Percentiles rank a stretch among this genome's conserved stretches.
Conservation (phyloP, 805 yeast species). For the Clavispora fructus region DNA sequence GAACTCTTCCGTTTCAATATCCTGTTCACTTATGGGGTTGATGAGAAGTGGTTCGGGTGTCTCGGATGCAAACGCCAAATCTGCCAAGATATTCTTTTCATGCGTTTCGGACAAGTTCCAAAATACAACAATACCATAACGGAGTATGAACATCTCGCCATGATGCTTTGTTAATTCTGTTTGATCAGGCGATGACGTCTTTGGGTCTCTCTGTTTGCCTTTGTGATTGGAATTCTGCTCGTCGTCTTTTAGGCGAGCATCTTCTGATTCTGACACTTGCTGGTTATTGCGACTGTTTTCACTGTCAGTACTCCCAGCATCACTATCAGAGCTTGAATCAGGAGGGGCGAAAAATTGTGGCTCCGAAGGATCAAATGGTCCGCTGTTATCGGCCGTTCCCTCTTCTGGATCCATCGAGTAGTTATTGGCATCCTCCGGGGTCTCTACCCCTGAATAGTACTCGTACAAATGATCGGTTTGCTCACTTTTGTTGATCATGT, state of each 20-base stretch:
- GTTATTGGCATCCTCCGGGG: slow-evolving; percentile 51
- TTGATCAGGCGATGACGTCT: slow-evolving; percentile 6
- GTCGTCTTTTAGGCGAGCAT: not conserved
- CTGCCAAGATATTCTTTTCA: slow-evolving; percentile 91
- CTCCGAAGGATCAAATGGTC: slow-evolving; percentile 83
- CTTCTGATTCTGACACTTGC: slow-evolving; percentile 3
- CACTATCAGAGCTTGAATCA: slow-evolving; percentile 11
- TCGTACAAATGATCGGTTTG: slow-evolving; percentile 89
- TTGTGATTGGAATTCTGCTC: not conserved
- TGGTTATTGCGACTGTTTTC: not conserved
- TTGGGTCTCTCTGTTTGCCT: not conserved
- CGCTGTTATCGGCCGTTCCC: slow-evolving; percentile 39
- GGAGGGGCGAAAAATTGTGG: slow-evolving; percentile 78
- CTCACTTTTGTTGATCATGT: slow-evolving; percentile 72
- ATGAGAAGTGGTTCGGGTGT: slow-evolving; percentile 47
- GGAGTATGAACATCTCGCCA: slow-evolving; percentile 85
- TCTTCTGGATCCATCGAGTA: slow-evolving; percentile 42
- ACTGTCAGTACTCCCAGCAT: slow-evolving; percentile 9
- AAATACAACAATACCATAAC: slow-evolving; percentile 94
- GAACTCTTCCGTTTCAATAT: slow-evolving; percentile 88
- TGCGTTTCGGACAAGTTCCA: slow-evolving; percentile 94
- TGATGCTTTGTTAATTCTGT: slow-evolving; percentile 53
- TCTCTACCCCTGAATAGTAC: slow-evolving; percentile 76
- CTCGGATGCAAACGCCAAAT: slow-evolving; percentile 64
- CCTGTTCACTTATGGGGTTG: slow-evolving; percentile 77